These are phyloP conservation scores for Blastosporella zonata DNA, from an alignment of 1,284 basidiomycete species.

Conservation along the genomic window DNA sequence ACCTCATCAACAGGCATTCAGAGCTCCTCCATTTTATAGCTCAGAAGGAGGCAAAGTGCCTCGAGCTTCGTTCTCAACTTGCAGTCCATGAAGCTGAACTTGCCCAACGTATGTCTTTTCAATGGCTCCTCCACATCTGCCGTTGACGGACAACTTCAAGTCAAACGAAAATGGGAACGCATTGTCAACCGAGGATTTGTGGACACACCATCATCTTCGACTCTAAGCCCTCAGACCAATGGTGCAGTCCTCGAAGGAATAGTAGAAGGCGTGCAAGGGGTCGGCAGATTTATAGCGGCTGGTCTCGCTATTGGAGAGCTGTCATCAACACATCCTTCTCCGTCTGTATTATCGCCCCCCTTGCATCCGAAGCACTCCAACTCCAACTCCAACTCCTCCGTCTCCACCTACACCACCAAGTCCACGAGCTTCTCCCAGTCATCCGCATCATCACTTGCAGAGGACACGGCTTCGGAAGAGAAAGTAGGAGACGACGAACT, in stretches of 20 bases:
- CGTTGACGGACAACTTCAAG: conserved; percentile 26
- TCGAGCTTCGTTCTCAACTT: conserved; percentile 73
- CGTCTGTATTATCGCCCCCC: conserved; percentile 10
- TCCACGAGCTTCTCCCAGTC: conserved; percentile 43
- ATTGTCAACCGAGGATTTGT: conserved; percentile 63
- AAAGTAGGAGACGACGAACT: conserved; percentile 20
- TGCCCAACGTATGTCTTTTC: conserved; percentile 43
- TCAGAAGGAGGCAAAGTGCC: conserved; percentile 77
- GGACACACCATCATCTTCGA: conserved; percentile 23
- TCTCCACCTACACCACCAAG: conserved; percentile 24
- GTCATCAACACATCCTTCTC: conserved; percentile 17
- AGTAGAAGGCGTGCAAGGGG: conserved; percentile 61
- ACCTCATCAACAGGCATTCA: conserved; percentile 50
- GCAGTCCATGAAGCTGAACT: conserved; percentile 69
- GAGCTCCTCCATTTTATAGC: conserved; percentile 77
- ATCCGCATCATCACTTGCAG: conserved; percentile 34
- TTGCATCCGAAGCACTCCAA: conserved; percentile 18
- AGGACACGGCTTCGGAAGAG: conserved; percentile 14
- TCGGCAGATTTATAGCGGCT: conserved; percentile 49
- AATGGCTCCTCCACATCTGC: background rate
- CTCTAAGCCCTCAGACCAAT: conserved; percentile 19
- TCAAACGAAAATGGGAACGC: conserved; percentile 79
- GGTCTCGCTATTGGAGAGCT: conserved; percentile 33
- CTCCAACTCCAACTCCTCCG: conserved; percentile 27
- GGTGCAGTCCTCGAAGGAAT: conserved; percentile 53